These are phyloP conservation scores for Pythium graminicola DNA, from an alignment of 352 stramenopile species.

Conservation along the genomic window DNA sequence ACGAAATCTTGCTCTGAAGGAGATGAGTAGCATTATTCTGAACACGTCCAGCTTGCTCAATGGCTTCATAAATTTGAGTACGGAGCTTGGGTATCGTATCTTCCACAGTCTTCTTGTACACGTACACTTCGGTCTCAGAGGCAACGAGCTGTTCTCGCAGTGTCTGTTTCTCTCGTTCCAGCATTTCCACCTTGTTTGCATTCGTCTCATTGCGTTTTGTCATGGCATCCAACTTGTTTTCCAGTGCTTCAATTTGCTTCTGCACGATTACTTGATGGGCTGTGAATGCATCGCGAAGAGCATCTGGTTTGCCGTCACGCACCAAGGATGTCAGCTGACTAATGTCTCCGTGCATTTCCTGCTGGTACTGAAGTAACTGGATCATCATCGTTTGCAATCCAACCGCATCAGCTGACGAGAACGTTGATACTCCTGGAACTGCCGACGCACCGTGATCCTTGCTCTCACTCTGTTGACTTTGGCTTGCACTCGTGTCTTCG, in stretches of 20 bases:
- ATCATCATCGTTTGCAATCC: conserved; percentile 28
- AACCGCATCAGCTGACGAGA: conserved; percentile 10
- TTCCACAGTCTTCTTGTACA: conserved; percentile 19
- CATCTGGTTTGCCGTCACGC: neutral
- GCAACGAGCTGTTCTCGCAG: conserved; percentile 9
- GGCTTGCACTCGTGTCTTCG: neutral
- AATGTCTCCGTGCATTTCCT: conserved; percentile 12
- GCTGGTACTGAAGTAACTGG: conserved; percentile 25
- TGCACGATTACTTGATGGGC: conserved; percentile 18
- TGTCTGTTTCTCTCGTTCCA: conserved; percentile 14
- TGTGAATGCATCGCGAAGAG: conserved; percentile 10
- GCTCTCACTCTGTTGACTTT: conserved; percentile 5
- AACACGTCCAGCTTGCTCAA: conserved; percentile 30
- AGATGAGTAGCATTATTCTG: conserved; percentile 28
- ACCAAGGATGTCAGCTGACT: neutral
- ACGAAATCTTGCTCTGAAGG: conserved; percentile 51
- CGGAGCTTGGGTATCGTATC: conserved; percentile 9
- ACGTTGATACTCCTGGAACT: neutral
- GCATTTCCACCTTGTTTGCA: conserved; percentile 3
- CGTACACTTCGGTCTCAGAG: conserved; percentile 17
- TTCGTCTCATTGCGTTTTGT: conserved; percentile 13
- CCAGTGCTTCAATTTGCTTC: conserved; percentile 22
- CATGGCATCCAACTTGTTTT: conserved; percentile 15
- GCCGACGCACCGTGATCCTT: neutral
- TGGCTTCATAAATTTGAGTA: conserved; percentile 15